These are phyloP conservation scores for Entelexis sorbosivorans DNA, from an alignment of 1,139 yeast species.

Conservation along the genomic window DNA sequence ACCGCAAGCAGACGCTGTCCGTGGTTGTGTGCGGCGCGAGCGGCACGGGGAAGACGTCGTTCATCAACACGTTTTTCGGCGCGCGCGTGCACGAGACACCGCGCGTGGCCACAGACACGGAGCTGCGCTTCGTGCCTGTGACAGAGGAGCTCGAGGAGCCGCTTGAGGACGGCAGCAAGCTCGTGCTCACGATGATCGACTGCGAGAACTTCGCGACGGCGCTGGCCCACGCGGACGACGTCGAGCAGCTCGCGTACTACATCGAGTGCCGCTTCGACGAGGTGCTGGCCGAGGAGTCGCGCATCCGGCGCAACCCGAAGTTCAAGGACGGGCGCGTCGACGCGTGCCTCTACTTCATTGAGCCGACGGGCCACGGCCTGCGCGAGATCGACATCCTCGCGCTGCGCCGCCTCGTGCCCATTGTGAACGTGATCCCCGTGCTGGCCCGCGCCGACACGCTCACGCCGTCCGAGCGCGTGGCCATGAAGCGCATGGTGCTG, in stretches of 20 bases:
- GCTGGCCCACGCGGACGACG: conserved; percentile 75
- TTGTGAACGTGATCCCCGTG: conserved; percentile 87
- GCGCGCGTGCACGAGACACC: conserved; percentile 46
- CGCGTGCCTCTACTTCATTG: conserved; percentile 79
- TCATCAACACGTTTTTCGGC: conserved; percentile 80
- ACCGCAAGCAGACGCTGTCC: conserved; percentile 22
- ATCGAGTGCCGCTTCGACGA: conserved; percentile 92
- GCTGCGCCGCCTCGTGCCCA: conserved; percentile 70
- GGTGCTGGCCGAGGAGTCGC: conserved; percentile 85
- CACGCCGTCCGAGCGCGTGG: conserved; percentile 62
- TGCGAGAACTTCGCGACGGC: conserved; percentile 97
- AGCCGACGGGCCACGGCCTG: conserved; percentile 74
- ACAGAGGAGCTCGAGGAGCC: conserved; percentile 37
- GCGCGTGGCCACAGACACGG: background rate
- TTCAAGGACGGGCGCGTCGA: conserved; percentile 86
- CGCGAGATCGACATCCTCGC: conserved; percentile 72
- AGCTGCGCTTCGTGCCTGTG: conserved; percentile 14
- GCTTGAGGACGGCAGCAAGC: conserved; percentile 55
- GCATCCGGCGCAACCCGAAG: conserved; percentile 81
- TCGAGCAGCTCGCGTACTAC: conserved; percentile 79
- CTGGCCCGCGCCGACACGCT: conserved; percentile 75
- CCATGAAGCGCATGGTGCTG: conserved; percentile 58
- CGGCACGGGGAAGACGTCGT: conserved; percentile 65
- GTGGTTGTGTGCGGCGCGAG: conserved; percentile 23
- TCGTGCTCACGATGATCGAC: conserved; percentile 77